Percentiles rank a stretch among this genome's conserved stretches.
Conservation (phyloP, 2,329 filamentous ascomycete genomes). For the Colletotrichum graminicola region DNA sequence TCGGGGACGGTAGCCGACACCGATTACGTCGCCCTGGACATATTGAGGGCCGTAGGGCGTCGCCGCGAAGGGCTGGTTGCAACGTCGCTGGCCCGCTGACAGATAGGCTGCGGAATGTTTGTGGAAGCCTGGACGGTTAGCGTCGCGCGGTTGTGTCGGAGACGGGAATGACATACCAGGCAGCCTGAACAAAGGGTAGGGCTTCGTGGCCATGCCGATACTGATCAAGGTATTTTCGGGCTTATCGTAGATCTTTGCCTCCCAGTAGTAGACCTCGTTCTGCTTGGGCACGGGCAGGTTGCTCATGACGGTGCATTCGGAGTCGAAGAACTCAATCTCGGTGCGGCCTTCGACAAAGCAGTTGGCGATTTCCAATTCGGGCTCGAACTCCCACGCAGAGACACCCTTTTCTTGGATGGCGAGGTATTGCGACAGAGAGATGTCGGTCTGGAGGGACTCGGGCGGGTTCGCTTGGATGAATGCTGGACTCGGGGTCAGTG, state of each 20-base stretch:
- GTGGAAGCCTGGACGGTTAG: conserved; percentile 76
- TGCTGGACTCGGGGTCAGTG: conserved; percentile 64
- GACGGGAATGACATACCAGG: conserved; percentile 75
- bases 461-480: conserved; percentile 95
- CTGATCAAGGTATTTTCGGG: conserved; percentile 88
- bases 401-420: conserved; percentile 99
- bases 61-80: conserved; percentile 90
- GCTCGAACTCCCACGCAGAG: conserved; percentile 99
- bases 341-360: conserved; percentile 97
- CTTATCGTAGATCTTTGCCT: conserved; percentile 98
- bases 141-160: not conserved
- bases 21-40: conserved; percentile 95
- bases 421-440: conserved; percentile 95
- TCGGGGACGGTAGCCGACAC: conserved; percentile 92
- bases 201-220: conserved; percentile 96
- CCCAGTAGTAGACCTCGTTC: conserved; percentile 99
- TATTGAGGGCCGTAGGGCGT: conserved; percentile 86
- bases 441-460: conserved; percentile 95
- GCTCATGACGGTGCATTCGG: conserved; percentile 96
- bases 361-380: conserved; percentile 98
- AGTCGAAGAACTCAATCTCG: conserved; percentile 99
- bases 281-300: conserved; percentile 98
- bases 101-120: conserved; percentile 93
- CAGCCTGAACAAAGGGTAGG: conserved; percentile 93
- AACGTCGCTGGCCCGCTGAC: conserved; percentile 86